Evolutionary conservation across 2,329 filamentous ascomycete species (phyloP).

Genomic region (Penicillium sp.): DNA sequence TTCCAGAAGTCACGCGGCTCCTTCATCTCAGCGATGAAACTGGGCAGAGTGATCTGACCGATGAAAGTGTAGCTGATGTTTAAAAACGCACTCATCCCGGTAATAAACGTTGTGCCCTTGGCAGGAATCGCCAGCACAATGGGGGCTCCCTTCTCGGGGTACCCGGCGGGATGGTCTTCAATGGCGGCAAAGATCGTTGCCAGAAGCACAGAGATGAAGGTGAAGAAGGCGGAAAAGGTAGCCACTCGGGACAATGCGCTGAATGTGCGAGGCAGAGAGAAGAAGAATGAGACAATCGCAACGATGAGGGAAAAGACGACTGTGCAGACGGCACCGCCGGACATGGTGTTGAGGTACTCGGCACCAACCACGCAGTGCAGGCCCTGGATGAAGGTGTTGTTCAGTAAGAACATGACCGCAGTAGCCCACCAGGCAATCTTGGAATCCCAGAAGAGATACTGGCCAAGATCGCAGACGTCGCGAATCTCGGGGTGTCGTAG

Average conservation of each 20-base stretch:
- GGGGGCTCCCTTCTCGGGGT: constrained; percentile 64
- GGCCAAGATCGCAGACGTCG: constrained; percentile 93
- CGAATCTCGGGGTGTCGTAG: constrained; percentile 86
- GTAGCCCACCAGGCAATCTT: constrained; percentile 70
- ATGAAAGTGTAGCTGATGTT: constrained; percentile 98
- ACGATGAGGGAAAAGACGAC: constrained; percentile 77
- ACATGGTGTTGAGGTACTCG: constrained; percentile 89
- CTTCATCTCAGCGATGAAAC: constrained; percentile 94
- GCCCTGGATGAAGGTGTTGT: constrained; percentile 89
- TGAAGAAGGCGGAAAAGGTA: constrained; percentile 80
- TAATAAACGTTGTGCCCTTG: constrained; percentile 75
- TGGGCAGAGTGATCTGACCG: constrained; percentile 89
- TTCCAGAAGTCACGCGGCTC: constrained; percentile 83
- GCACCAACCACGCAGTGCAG: constrained; percentile 83
- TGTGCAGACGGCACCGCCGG: constrained; percentile 71
- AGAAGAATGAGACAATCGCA: constrained; percentile 73
- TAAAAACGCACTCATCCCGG: constrained; percentile 83
- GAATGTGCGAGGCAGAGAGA: constrained; percentile 85
- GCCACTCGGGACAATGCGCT: constrained; percentile 76
- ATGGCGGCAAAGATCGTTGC: constrained; percentile 81
- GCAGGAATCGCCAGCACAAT: constrained; percentile 70
- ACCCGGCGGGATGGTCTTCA: constrained; percentile 72
- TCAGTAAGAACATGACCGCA: constrained; percentile 86
- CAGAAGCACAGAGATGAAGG: constrained; percentile 83
- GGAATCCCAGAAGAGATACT: constrained; percentile 88